Conservation (phyloP, 2,329 filamentous ascomycete species). For the Mycosphaerella sp. region DNA sequence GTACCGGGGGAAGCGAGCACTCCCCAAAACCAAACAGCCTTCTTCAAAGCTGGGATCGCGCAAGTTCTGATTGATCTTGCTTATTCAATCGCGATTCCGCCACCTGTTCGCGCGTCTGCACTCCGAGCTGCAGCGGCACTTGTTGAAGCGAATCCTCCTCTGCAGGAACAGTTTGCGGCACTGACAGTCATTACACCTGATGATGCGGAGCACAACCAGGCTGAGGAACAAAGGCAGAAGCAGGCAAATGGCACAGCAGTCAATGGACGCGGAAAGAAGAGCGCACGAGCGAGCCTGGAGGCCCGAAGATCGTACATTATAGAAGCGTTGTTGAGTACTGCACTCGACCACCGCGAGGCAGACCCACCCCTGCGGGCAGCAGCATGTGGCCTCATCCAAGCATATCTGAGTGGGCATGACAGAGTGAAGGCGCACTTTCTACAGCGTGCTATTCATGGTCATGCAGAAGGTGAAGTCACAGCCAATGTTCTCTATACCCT, state of each 20-base stretch:
- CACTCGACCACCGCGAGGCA: conserved; percentile 59
- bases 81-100: conserved; percentile 65
- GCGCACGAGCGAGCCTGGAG: conserved; percentile 31
- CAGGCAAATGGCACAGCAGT: conserved; percentile 27
- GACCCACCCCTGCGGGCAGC: conserved; percentile 76
- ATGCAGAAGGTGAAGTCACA: conserved; percentile 74
- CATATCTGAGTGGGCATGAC: conserved; percentile 78
- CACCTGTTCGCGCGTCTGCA: conserved; percentile 79
- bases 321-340: conserved; percentile 80
- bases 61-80: conserved; percentile 74
- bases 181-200: conserved; percentile 55
- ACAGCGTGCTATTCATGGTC: conserved; percentile 79
- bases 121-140: conserved; percentile 79
- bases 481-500: conserved; percentile 77
- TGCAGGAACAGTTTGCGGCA: conserved; percentile 88
- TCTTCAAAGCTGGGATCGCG: conserved; percentile 75
- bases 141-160: conserved; percentile 68
- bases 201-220: conserved; percentile 16
- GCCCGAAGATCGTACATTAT: conserved; percentile 67
- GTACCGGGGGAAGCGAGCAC: conserved; percentile 73
- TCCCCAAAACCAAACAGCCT: conserved; percentile 73
- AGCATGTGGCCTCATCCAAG: conserved; percentile 83
- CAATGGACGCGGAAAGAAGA: conserved; percentile 22
- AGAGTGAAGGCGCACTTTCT: conserved; percentile 82
- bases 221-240: conserved; percentile 16